These are phyloP conservation scores for Oxalis stricta DNA, from an alignment of 441 rosid species.

Conservation along the genomic window DNA sequence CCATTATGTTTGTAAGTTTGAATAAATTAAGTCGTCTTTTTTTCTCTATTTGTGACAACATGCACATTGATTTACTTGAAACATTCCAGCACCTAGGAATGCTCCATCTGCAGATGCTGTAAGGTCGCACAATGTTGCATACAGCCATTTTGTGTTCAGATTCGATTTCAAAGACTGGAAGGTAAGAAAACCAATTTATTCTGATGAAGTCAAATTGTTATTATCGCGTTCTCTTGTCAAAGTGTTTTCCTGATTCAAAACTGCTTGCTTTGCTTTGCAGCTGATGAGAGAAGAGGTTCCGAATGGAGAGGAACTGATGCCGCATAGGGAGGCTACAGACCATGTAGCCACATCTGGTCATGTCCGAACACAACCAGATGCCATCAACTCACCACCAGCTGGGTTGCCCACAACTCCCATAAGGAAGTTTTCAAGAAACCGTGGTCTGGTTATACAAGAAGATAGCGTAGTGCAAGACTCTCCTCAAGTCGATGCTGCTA, in stretches of 20 bases:
- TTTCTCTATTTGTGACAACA: background rate
- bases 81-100: conserved; percentile 38
- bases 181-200: conserved; percentile 18
- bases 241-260: background rate
- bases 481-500: conserved; percentile 12
- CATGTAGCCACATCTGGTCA: background rate
- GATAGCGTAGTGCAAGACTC: conserved; percentile 31
- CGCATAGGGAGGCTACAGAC: conserved; percentile 20
- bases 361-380: conserved; percentile 10
- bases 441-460: conserved; percentile 30
- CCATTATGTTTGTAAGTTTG: conserved; percentile 49
- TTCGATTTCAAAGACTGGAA: conserved; percentile 63
- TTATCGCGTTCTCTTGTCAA: too few species aligned
- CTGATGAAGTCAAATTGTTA: background rate
- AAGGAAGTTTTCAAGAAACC: conserved; percentile 31
- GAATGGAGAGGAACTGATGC: conserved; percentile 39
- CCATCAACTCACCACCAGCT: conserved; percentile 11
- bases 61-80: too few species aligned
- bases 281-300: conserved; percentile 26
- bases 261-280: conserved; percentile 8
- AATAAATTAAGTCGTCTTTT: background rate
- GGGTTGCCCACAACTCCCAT: conserved; percentile 24
- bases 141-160: conserved; percentile 57
- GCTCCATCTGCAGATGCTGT: conserved; percentile 43
- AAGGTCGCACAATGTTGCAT: conserved; percentile 35